Percentiles rank a stretch among this genome's conserved stretches.
phyloP scores from a whole-genome alignment of 495 filamentous ascomycete genomes.

The Hyaloscypha variabilis region DNA sequence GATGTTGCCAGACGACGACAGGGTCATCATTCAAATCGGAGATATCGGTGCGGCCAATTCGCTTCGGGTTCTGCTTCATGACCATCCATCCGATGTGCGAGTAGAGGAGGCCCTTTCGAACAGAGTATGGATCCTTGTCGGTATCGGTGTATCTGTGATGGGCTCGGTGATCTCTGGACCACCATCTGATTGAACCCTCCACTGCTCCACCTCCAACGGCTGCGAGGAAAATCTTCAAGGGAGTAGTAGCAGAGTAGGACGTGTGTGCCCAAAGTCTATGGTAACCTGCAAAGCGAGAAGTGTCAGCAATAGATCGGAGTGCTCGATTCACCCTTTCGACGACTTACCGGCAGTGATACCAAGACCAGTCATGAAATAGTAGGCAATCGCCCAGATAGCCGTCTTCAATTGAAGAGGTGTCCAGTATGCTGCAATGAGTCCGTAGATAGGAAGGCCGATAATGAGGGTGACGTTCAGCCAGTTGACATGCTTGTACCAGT shows the following conservation, averaged over 20 bases:
- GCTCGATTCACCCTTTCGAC: neutral
- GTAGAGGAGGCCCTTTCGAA: conserved; percentile 96
- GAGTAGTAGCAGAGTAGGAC: conserved; percentile 87
- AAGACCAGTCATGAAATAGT: conserved; percentile 91
- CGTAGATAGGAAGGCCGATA: conserved; percentile 77
- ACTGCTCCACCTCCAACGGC: conserved; percentile 92
- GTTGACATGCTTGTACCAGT: conserved; percentile 98
- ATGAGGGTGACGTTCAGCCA: conserved; percentile 92
- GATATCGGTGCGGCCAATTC: conserved; percentile 95
- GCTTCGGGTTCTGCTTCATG: conserved; percentile 92
- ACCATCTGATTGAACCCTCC: conserved; percentile 96
- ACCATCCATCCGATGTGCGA: conserved; percentile 95
- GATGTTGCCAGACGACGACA: conserved; percentile 94
- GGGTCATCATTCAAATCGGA: conserved; percentile 94
- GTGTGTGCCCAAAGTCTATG: conserved; percentile 95
- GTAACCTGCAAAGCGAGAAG: conserved; percentile 56
- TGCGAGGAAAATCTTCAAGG: conserved; percentile 91
- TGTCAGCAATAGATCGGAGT: conserved; percentile 8
- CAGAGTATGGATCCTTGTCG: conserved; percentile 98
- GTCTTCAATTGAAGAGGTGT: conserved; percentile 78
- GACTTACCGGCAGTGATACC: conserved; percentile 80
- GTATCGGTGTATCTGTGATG: conserved; percentile 99
- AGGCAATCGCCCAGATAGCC: conserved; percentile 75
- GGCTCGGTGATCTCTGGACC: conserved; percentile 93
- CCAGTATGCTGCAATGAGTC: conserved; percentile 79